These are phyloP conservation scores for Pontederia crassipes DNA, from an alignment of 176 grass and related monocot species.

Conservation along the genomic window DNA sequence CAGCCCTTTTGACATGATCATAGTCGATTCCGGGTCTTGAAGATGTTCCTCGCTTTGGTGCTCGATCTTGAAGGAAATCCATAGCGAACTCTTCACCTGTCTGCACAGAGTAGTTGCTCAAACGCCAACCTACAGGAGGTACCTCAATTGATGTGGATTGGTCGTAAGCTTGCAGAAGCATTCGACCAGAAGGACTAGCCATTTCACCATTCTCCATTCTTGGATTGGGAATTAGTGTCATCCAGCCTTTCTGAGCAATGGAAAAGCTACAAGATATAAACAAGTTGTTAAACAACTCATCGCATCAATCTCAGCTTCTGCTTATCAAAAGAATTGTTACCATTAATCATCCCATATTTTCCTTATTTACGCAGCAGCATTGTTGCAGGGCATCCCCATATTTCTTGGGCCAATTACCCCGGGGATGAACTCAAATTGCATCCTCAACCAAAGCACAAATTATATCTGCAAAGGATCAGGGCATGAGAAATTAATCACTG, in stretches of 20 bases:
- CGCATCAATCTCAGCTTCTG: no score
- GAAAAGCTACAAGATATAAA: background rate
- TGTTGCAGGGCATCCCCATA: no score
- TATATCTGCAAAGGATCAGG: no score
- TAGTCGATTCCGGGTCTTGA: background rate
- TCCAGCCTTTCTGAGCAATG: background rate
- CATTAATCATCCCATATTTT: no score
- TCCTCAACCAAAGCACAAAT: no score
- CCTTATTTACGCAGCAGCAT: no score
- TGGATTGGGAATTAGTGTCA: background rate
- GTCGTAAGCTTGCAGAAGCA: background rate
- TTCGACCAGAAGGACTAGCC: background rate
- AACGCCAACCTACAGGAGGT: background rate
- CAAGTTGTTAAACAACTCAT: no score
- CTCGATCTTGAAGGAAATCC: slow-evolving; percentile 14
- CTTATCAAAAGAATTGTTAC: no score
- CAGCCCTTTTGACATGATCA: background rate
- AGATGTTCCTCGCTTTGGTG: background rate
- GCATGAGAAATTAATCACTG: no score
- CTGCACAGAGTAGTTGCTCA: slow-evolving; percentile 1
- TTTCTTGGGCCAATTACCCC: no score
- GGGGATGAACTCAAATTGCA: no score
- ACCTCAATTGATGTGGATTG: background rate
- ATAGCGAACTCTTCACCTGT: slow-evolving; percentile 10
- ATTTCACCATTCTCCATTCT: background rate